Evolutionary conservation across 2,329 filamentous ascomycete species (phyloP), one percentile per base, ranked within the genome.

Genomic region (Knufia petricola): DNA sequence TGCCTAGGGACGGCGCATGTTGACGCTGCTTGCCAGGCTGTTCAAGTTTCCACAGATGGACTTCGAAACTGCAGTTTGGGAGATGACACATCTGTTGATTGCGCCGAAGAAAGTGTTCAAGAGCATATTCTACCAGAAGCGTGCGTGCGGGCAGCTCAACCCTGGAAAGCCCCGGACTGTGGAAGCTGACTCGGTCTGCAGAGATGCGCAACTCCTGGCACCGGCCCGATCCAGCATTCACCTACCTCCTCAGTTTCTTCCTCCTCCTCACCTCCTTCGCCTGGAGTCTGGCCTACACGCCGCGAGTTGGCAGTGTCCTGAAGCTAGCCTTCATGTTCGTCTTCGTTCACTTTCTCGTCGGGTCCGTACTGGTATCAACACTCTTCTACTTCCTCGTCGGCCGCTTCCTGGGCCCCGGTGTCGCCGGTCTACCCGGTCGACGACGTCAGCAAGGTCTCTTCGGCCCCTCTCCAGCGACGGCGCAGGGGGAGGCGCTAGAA

Each of bases 11-110:
- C 21, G 20, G 38, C 39, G 17, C 10, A 51, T 40, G 47, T 54
- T 58, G 41, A 57, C 28, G 13, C 13, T 13, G n/a, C 24, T 20
- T n/a, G 31, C 17, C 44, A 75, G 73, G 50, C 67, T 84, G 43
- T 82, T 84, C 73, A 84, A 84, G 63, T 84, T 84, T 60, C 79
- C 80, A 9, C 80, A 82, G 58, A 84, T 84, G 81, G 81, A 84
- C 69, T 84, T 84, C 61, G 81, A 84, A 62, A 82, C 82, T 72
- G 81, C 81, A 17, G 76, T 82, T 57, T 84, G 81, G 81, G 81
- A 84, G 64, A 84, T 84, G 76, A 81, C 78, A 53, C 78, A 75
- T 58, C 69, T 84, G 46, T 71, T 84, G 55, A 78, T 84, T 61
- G 77, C 79, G 26, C 81, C 81, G 0, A 84, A 83, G 67, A 83